A percentile compares a stretch with the other conserved stretches of the same genome.
Conservation (phyloP, 192 early-diverging fungal species). For the Kickxella alabastrina region DNA sequence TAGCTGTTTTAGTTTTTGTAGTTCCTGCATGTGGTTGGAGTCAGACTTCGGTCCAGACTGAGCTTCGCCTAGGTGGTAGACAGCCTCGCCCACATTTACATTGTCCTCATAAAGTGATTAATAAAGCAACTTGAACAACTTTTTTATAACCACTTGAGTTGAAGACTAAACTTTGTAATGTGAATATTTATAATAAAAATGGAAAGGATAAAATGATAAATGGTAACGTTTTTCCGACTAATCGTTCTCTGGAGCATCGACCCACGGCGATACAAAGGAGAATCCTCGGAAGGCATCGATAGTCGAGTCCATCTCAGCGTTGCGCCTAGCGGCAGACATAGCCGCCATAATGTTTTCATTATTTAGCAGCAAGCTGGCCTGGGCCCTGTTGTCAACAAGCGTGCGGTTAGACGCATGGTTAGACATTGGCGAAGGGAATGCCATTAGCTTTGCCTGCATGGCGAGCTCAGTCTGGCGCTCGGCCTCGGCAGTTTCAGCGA, state of each 20-base stretch:
- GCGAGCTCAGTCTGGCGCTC: conserved; percentile 22
- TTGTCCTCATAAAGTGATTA: no score
- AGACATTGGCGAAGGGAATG: conserved; percentile 16
- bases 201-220: no score
- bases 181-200: no score
- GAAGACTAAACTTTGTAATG: no score
- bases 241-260: conserved; percentile 20
- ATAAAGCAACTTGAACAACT: no score
- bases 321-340: conserved; percentile 7
- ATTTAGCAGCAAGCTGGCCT: background rate
- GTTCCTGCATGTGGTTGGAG: no score
- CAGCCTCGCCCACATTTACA: no score
- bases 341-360: conserved; percentile 4
- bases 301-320: conserved; percentile 16
- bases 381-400: conserved; percentile 3
- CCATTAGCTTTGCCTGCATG: conserved; percentile 20
- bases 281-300: conserved; percentile 46
- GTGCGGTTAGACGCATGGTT: conserved; percentile 7
- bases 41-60: no score
- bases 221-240: no score
- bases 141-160: no score
- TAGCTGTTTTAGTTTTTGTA: no score
- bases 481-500: conserved; percentile 18
- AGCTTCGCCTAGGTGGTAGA: no score
- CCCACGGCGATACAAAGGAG: conserved; percentile 40